Evolutionary conservation across 257 asterid genomes (phyloP).

Genomic region (Penstemon barbatus): DNA sequence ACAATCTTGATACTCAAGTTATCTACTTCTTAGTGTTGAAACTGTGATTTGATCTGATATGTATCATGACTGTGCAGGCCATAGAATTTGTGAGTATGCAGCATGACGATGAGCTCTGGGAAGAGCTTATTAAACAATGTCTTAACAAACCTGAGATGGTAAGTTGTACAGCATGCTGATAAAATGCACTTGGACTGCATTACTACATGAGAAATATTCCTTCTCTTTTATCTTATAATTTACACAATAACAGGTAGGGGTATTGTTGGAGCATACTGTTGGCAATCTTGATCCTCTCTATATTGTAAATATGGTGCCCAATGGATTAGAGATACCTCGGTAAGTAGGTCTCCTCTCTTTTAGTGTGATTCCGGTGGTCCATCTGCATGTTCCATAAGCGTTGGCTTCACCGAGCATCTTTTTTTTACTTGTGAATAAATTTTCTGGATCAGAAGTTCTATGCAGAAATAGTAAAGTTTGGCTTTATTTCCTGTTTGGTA

Average conservation of each 20-base stretch:
- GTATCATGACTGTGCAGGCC: slow-evolving; percentile 63
- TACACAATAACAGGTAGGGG: slow-evolving; percentile 70
- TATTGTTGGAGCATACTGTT: slow-evolving; percentile 92
- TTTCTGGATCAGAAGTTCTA: background rate
- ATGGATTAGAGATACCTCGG: slow-evolving; percentile 98
- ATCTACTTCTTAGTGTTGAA: slow-evolving; percentile 25
- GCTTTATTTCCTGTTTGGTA: slow-evolving; percentile 16
- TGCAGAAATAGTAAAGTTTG: background rate
- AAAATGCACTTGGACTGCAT: slow-evolving; percentile 22
- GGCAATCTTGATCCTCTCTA: slow-evolving; percentile 98
- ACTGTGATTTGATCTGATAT: slow-evolving; percentile 21
- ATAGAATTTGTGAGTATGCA: slow-evolving; percentile 94
- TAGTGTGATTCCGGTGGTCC: slow-evolving; percentile 21
- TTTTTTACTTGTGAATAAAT: slow-evolving; percentile 6
- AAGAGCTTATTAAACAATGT: slow-evolving; percentile 86
- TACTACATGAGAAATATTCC: background rate
- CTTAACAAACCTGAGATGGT: slow-evolving; percentile 98
- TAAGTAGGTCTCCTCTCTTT: slow-evolving; percentile 35
- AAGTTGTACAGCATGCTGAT: slow-evolving; percentile 26
- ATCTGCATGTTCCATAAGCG: background rate
- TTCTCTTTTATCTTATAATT: slow-evolving; percentile 19
- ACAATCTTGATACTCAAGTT: slow-evolving; percentile 29
- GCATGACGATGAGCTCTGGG: slow-evolving; percentile 99
- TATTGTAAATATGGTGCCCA: slow-evolving; percentile 87
- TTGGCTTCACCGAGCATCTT: slow-evolving; percentile 1